Conservation (phyloP, 306 rosid species). For the Neltuma alba region DNA sequence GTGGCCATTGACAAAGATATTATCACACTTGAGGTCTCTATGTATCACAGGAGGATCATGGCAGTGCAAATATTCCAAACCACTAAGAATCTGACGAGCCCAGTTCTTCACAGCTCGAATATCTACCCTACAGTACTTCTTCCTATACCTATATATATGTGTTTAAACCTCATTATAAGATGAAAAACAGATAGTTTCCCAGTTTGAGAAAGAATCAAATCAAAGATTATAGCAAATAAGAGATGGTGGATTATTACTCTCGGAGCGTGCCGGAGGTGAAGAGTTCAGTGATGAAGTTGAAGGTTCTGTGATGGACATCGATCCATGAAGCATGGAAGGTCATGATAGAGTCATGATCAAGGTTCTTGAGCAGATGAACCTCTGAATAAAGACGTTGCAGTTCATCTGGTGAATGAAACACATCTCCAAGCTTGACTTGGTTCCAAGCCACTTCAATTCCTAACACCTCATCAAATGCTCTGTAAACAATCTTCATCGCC, state of each 20-base stretch:
- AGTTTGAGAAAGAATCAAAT: not conserved
- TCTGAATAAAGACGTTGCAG: slow-evolving; percentile 83
- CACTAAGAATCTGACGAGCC: slow-evolving; percentile 74
- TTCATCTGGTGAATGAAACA: slow-evolving; percentile 69
- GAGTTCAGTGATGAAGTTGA: slow-evolving; percentile 94
- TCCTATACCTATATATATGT: slow-evolving; percentile 57
- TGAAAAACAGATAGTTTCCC: not conserved
- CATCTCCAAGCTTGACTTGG: slow-evolving; percentile 76
- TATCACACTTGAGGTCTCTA: slow-evolving; percentile 91
- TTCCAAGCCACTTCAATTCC: slow-evolving; percentile 98
- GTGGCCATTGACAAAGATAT: slow-evolving; percentile 89
- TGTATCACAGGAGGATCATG: slow-evolving; percentile 85
- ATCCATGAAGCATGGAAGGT: slow-evolving; percentile 77
- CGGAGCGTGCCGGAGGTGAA: slow-evolving; percentile 93
- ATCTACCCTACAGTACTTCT: slow-evolving; percentile 57
- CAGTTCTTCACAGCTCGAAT: slow-evolving; percentile 74
- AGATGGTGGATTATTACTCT: slow-evolving; percentile 60
- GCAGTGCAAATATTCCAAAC: slow-evolving; percentile 71
- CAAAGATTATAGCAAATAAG: not conserved
- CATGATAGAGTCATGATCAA: slow-evolving; percentile 78
- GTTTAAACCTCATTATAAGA: not conserved
- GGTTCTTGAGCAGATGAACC: slow-evolving; percentile 87
- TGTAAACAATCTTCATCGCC: slow-evolving; percentile 85
- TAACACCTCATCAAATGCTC: slow-evolving; percentile 70
- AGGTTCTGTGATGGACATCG: slow-evolving; percentile 57